Evolutionary conservation across 768 basidiomycete species (phyloP).

Genomic region (Suillus occidentalis): DNA sequence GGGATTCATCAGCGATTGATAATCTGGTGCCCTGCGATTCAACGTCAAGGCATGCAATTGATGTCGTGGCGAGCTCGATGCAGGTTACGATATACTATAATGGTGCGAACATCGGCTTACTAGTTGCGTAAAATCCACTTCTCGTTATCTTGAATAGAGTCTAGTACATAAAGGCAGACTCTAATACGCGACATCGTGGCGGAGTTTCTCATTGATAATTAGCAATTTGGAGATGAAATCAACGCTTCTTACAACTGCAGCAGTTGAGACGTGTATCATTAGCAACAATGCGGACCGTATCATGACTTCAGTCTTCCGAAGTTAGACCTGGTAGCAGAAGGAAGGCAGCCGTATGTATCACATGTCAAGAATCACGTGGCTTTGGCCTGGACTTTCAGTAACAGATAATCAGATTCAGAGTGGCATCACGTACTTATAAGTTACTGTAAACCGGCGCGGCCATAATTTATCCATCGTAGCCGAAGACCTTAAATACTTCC

Average conservation of each 20-base stretch:
- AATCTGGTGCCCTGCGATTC: background rate
- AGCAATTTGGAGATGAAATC: background rate
- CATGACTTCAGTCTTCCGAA: background rate
- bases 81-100: background rate
- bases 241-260: background rate
- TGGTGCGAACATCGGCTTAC: background rate
- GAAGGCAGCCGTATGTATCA: background rate
- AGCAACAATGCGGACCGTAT: background rate
- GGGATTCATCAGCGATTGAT: background rate
- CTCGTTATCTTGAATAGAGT: background rate
- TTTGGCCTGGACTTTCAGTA: background rate
- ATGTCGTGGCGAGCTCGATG: background rate
- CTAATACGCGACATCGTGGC: constrained; percentile 32
- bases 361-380: background rate
- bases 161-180: constrained; percentile 22
- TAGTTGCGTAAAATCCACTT: background rate
- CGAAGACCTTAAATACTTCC: constrained; percentile 32
- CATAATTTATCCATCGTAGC: constrained; percentile 18
- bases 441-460: background rate
- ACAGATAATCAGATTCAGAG: background rate
- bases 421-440: background rate
- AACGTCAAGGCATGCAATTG: background rate
- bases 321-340: too few relatives aligned
- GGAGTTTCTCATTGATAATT: constrained; percentile 38
- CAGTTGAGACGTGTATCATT: background rate